Evolutionary conservation across 305 asterid species (phyloP).

Genomic region (Vinca major): DNA sequence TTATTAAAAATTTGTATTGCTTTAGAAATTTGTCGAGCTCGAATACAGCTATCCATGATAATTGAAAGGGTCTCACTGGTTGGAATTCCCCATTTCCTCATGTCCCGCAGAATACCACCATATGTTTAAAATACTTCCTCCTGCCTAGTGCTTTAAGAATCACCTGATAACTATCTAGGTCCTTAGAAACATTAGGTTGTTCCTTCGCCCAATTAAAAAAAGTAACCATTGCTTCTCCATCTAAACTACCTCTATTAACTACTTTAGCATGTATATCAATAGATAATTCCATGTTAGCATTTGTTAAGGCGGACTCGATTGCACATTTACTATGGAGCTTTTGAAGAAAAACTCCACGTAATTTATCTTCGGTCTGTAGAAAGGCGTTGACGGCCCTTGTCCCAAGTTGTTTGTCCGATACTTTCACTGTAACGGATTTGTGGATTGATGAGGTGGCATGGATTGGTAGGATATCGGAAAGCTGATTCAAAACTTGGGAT

Average conservation of each 20-base stretch:
- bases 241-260: slow-evolving; percentile 49
- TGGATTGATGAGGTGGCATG: slow-evolving; percentile 13
- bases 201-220: slow-evolving; percentile 68
- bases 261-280: slow-evolving; percentile 47
- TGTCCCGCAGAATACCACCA: slow-evolving; percentile 50
- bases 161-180: slow-evolving; percentile 27
- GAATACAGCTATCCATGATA: slow-evolving; percentile 54
- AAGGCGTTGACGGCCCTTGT: slow-evolving; percentile 35
- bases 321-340: slow-evolving; percentile 42
- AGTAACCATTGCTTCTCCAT: slow-evolving; percentile 46
- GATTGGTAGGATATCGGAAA: slow-evolving; percentile 54
- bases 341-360: slow-evolving; percentile 72
- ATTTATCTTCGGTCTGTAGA: slow-evolving; percentile 62
- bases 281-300: slow-evolving; percentile 42
- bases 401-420: slow-evolving; percentile 17
- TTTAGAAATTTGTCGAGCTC: slow-evolving; percentile 51
- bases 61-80: slow-evolving; percentile 45
- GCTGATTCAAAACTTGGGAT: slow-evolving; percentile 43
- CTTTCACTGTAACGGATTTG: slow-evolving; percentile 13
- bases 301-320: slow-evolving; percentile 32
- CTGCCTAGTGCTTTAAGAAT: slow-evolving; percentile 66
- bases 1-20: slow-evolving; percentile 45
- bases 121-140: slow-evolving; percentile 49
- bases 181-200: slow-evolving; percentile 29
- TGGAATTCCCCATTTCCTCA: slow-evolving; percentile 37